Base-by-base conservation (phyloP, 257 asterid species). In the Haberlea rhodopensis region DNA sequence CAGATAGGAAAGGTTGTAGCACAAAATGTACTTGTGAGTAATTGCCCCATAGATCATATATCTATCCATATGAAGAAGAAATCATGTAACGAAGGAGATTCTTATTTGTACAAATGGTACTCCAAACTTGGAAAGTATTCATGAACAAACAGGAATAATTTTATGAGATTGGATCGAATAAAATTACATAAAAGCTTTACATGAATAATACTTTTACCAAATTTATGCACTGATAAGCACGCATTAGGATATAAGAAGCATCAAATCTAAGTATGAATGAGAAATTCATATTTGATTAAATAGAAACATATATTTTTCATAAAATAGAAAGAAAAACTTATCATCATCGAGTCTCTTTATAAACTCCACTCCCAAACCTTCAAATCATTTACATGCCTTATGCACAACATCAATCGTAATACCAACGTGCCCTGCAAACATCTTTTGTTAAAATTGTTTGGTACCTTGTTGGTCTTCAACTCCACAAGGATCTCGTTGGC, bases 311-410 rank as follows among this genome's bases (percentile, higher is more conserved):
- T 8, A 3, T 16, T 67, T n/a, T n/a, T n/a, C n/a, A n/a, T n/a
- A n/a, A 60, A 67, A 27, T 48, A 62, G 53, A 21, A 37, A 22
- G 66, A 64, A 11, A 21, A 63, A 28, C n/a, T 84, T 86, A 88
- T 96, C 95, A 18, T 83, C 94, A 46, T 73, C 79, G 20, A 95
- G 96, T 75, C 77, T 86, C 79, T 88, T 88, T 5, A 86, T 95
- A 40, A 88, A 91, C 69, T 81, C 87, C 62, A 91, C 95, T 59
- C 95, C 94, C 63, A 84, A 71, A 69, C 83, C 75, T 74, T 88
- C 96, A 65, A 91, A 88, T 83, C 98, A 80, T 75, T 83, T 49
- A 68, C 95, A 88, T 3, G 96, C 96, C 79, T 81, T 85, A 74
- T 80, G 61, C 20, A 80, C 81, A 70, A 88, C 85, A 70, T 88